Conservation (phyloP, 2,329 filamentous ascomycete genomes). For the Microsporum ferrugineum region DNA sequence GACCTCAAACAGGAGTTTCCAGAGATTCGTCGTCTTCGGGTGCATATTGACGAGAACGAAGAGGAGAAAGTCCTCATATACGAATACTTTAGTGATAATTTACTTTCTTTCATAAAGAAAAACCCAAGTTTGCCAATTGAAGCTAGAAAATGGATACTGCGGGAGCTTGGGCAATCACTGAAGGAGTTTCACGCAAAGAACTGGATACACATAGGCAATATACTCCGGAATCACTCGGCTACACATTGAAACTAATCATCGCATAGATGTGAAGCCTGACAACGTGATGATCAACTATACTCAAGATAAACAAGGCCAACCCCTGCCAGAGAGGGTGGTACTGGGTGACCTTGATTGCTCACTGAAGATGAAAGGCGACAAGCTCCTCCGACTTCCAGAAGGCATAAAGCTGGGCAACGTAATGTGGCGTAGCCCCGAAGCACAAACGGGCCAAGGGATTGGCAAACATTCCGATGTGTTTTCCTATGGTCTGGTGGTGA, state of each 20-base stretch:
- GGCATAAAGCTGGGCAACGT: slow-evolving; percentile 7
- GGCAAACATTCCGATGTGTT: slow-evolving; percentile 7
- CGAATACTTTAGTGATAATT: not conserved
- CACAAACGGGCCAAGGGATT: slow-evolving; percentile 7
- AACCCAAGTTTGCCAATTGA: not conserved
- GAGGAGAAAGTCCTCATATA: not conserved
- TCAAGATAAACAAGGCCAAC: not conserved
- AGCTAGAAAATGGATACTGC: not conserved
- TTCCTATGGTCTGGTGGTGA: slow-evolving; percentile 7
- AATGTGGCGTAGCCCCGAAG: slow-evolving; percentile 7
- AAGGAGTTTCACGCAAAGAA: not conserved
- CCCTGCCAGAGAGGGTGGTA: not conserved
- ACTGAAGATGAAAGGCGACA: slow-evolving; percentile 6
- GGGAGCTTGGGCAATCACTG: not conserved
- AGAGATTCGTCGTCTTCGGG: not conserved
- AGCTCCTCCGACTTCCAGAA: slow-evolving; percentile 4
- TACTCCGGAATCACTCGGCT: too few relatives aligned
- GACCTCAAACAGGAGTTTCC: not conserved
- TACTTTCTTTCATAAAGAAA: not conserved
- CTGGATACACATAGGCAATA: not conserved
- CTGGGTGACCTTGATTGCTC: slow-evolving; percentile 6
- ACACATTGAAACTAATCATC: not conserved
- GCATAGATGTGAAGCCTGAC: slow-evolving; percentile 7
- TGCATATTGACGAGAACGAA: not conserved
- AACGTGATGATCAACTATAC: slow-evolving; percentile 7